A percentile compares a stretch with the other conserved stretches of the same genome.
phyloP scores from a whole-genome alignment of 2,329 filamentous ascomycete species.

The Nemania sp. region DNA sequence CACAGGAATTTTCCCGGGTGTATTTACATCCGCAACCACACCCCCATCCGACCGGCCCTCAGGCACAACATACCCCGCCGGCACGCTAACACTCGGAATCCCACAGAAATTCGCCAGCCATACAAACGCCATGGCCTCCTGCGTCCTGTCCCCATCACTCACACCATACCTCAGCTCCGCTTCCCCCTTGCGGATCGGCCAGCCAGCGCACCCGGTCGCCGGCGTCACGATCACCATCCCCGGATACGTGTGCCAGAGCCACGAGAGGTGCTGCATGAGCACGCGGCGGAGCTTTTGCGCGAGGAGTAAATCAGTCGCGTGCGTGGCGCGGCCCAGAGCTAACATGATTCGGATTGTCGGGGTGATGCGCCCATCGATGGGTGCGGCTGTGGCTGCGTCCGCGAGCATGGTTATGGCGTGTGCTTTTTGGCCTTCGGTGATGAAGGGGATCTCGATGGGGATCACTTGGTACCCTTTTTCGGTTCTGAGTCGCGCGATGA shows the following conservation, averaged over 20 bases:
- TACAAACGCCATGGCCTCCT: constrained; percentile 53
- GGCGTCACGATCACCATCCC: constrained; percentile 74
- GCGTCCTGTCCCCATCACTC: constrained; percentile 51
- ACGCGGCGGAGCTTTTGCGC: constrained; percentile 71
- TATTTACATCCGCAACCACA: constrained; percentile 39
- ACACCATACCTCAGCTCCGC: constrained; percentile 40
- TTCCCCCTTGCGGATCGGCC: constrained; percentile 42
- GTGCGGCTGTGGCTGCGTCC: constrained; percentile 56
- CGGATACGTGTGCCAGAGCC: constrained; percentile 66
- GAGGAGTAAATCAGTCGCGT: constrained; percentile 67
- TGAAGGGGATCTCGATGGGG: constrained; percentile 60
- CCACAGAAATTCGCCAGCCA: constrained; percentile 58
- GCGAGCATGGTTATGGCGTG: constrained; percentile 75
- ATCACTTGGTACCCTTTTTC: constrained; percentile 57
- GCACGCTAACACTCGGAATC: constrained; percentile 49
- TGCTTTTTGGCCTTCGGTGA: constrained; percentile 67
- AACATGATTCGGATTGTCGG: constrained; percentile 56
- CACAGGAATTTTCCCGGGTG: constrained; percentile 50
- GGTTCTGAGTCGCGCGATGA: constrained; percentile 56
- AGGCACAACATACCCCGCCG: constrained; percentile 49
- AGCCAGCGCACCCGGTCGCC: constrained; percentile 58
- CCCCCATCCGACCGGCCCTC: constrained; percentile 39
- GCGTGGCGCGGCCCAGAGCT: constrained; percentile 60
- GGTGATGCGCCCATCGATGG: constrained; percentile 50
- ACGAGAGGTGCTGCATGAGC: constrained; percentile 71